These are phyloP conservation scores for Colletotrichum orchidophilum DNA, from an alignment of 2,329 filamentous ascomycete genomes.

Conservation along the genomic window DNA sequence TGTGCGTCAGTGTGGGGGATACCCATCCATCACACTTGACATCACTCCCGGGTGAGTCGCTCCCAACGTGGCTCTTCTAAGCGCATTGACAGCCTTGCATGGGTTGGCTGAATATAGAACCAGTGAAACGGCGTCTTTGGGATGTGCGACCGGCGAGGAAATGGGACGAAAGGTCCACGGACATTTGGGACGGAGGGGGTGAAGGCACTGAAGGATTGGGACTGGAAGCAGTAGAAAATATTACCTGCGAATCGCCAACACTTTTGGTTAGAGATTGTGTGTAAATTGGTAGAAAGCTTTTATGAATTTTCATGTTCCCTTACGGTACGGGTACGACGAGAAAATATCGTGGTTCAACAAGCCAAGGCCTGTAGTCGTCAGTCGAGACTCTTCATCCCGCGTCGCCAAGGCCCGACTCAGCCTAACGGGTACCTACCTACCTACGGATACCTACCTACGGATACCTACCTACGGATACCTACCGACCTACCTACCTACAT, in stretches of 20 bases:
- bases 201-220: not conserved
- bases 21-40: not conserved
- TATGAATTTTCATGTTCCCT: too few species aligned
- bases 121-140: conserved; percentile 16
- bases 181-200: not conserved
- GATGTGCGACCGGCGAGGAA: not conserved
- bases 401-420: conserved; percentile 20
- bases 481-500: too few species aligned
- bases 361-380: not conserved
- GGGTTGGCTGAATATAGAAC: conserved; percentile 12
- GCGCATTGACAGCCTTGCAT: conserved; percentile 11
- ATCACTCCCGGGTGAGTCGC: not conserved
- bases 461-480: too few species aligned
- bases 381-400: not conserved
- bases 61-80: not conserved
- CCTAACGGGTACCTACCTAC: not conserved
- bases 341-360: not conserved
- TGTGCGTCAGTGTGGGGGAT: conserved; percentile 12
- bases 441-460: too few species aligned
- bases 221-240: not conserved
- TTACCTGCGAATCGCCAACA: conserved; percentile 13
- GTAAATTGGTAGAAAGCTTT: conserved; percentile 28
- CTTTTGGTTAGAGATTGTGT: conserved; percentile 8
- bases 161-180: conserved; percentile 6
- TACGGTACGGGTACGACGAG: too few species aligned